phyloP scores from a whole-genome alignment of 768 basidiomycete species.

The Pholiota molesta region DNA sequence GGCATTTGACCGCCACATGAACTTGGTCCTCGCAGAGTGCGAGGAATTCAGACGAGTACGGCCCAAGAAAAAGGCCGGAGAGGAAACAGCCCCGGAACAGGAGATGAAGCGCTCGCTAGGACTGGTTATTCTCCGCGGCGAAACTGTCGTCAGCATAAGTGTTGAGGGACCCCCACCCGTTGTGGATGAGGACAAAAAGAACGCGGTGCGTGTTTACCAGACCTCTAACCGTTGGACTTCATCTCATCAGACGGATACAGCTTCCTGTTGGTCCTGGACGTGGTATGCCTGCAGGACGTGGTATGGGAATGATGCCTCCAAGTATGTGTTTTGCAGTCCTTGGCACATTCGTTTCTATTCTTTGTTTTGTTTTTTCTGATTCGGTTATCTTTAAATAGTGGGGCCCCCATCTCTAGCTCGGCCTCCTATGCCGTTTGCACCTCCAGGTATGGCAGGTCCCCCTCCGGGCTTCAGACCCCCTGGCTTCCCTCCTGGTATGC shows the following conservation, averaged over 20 bases:
- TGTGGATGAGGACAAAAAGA: constrained; percentile 88
- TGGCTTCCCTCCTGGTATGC: constrained; percentile 81
- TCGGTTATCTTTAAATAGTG: constrained; percentile 40
- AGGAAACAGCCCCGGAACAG: constrained; percentile 77
- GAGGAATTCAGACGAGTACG: constrained; percentile 95
- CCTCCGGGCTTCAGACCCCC: constrained; percentile 87
- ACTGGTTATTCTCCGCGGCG: constrained; percentile 95
- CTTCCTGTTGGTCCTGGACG: constrained; percentile 89
- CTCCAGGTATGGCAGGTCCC: constrained; percentile 84
- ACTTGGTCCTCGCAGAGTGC: constrained; percentile 96
- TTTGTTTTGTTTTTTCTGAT: constrained; percentile 17
- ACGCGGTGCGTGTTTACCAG: constrained; percentile 51
- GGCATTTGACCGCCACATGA: constrained; percentile 99
- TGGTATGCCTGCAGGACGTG: constrained; percentile 95
- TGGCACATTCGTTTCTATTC: background rate
- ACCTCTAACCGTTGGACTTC: constrained; percentile 7
- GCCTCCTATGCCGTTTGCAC: constrained; percentile 67
- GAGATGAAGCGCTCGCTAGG: constrained; percentile 97
- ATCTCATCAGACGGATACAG: constrained; percentile 38
- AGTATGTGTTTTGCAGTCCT: constrained; percentile 46
- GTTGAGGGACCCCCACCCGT: constrained; percentile 96
- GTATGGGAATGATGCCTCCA: constrained; percentile 94
- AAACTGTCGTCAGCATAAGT: constrained; percentile 92
- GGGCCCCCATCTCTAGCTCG: constrained; percentile 63
- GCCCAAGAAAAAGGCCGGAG: constrained; percentile 89